Evolutionary conservation across 257 asterid species (phyloP), one percentile per base, ranked within the genome.

Genomic region (Paraleonurus japonicus): DNA sequence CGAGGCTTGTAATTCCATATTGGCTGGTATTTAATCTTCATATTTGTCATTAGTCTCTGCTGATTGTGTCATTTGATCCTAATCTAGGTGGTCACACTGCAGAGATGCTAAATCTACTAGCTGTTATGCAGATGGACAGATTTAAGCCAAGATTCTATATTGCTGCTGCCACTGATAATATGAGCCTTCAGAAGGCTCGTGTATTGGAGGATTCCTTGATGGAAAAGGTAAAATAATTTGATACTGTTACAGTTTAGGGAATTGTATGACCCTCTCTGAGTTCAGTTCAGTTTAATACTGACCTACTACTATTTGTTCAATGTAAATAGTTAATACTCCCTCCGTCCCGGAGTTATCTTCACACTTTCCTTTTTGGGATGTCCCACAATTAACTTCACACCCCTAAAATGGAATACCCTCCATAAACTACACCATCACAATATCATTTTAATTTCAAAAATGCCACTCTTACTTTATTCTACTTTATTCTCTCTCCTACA

Each of bases 111-210:
- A 88, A 91, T 71, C 76, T 95, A 68, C 83, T 95, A 30, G 75
- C 78, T 50, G 93, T 82, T 65, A 81, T 95, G 79, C 88, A 88
- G 82, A 84, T 81, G 74, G 88, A 85, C 19, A 83, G 80, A 81
- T 88, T 89, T 76, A 79, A 78, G 75, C 90, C 95, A 0, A 87
- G 97, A 61, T 84, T 82, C 72, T 94, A 89, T 72, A 75, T 94
- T 41, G 99, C 96, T 64, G 99, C 99, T 74, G 96, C 96, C 50
- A 91, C 97, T 59, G 99, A 94, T 84, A 89, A 88, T 61, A 91
- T 94, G 99, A 91, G 98, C 72, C 92, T 94, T 62, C 95, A 88
- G 50, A 94, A 95, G 88, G 98, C 99, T 23, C 87, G 78, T 17
- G 79, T 66, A 9, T 75, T 88, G 45, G 99, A 95, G 79, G 86